phyloP scores from a whole-genome alignment of 371 early-diverging fungal species.

The Blakeslea trispora region DNA sequence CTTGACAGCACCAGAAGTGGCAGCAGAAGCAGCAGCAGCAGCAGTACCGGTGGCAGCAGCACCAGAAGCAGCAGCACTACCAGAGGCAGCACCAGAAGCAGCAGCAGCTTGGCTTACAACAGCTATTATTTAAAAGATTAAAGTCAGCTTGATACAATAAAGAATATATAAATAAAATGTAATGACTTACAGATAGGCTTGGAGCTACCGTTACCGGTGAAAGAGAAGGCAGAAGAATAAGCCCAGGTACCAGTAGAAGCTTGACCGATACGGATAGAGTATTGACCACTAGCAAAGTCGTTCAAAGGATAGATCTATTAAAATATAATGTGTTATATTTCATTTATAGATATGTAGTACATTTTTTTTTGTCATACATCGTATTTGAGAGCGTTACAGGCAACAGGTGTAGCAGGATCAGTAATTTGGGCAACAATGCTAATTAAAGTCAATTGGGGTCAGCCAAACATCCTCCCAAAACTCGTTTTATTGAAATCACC shows the following conservation, averaged over 20 bases:
- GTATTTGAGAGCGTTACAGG: conserved; percentile 25
- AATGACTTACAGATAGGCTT: conserved; percentile 38
- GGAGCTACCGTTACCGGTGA: conserved; percentile 42
- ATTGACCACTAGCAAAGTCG: conserved; percentile 47
- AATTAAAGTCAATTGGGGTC: not conserved
- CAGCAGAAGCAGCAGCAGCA: conserved; percentile 18
- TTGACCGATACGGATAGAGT: conserved; percentile 53
- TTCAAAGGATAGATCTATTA: conserved; percentile 47
- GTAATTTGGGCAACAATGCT: conserved; percentile 38
- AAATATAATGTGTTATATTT: too few relatives aligned
- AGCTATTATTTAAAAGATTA: not conserved
- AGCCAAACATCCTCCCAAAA: too few relatives aligned
- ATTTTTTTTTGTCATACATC: conserved; percentile 23
- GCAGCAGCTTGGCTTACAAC: conserved; percentile 6
- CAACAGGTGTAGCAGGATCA: conserved; percentile 25
- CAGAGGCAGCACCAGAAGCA: conserved; percentile 18
- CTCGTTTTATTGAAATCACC: not conserved
- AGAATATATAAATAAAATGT: not conserved
- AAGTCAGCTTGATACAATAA: too few relatives aligned
- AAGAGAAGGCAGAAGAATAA: conserved; percentile 48
- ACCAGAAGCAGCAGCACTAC: conserved; percentile 17
- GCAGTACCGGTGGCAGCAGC: conserved; percentile 3
- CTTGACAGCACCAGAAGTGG: conserved; percentile 24
- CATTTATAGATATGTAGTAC: too few relatives aligned
- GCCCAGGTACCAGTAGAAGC: conserved; percentile 32